Percentiles rank a stretch among this genome's conserved stretches.
These are phyloP conservation scores for Chernovozyma aurita DNA, from an alignment of 1,139 yeast species.

Conservation along the genomic window DNA sequence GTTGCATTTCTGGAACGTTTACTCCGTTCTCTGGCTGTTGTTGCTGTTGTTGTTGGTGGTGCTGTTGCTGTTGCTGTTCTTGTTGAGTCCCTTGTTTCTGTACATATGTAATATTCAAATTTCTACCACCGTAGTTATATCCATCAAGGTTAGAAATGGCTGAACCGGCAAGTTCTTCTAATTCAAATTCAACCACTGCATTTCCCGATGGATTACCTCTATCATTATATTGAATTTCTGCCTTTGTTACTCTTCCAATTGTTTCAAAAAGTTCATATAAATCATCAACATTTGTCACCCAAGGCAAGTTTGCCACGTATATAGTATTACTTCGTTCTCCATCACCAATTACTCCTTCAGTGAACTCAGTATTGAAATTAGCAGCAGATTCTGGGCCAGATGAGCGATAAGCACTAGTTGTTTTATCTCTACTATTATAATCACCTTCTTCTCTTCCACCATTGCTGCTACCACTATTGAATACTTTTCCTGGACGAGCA, in stretches of 20 bases:
- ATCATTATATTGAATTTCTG: conserved; percentile 68
- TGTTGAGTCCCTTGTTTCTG: too few species aligned
- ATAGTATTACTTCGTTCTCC: conserved; percentile 67
- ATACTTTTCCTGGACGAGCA: conserved; percentile 57
- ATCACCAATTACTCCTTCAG: conserved; percentile 56
- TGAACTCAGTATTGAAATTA: conserved; percentile 47
- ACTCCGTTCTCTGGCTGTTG: background rate
- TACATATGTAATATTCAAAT: conserved; percentile 63
- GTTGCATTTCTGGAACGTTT: background rate
- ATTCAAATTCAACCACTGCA: conserved; percentile 79
- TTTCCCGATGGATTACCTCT: conserved; percentile 74
- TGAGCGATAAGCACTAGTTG: conserved; percentile 6
- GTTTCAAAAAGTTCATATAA: conserved; percentile 83
- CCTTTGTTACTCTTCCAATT: conserved; percentile 69
- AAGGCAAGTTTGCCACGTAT: conserved; percentile 77
- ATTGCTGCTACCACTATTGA: conserved; percentile 6
- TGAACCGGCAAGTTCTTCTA: conserved; percentile 62
- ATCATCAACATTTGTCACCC: conserved; percentile 82
- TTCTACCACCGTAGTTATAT: conserved; percentile 83
- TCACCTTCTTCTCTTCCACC: conserved; percentile 12
- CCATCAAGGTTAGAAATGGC: conserved; percentile 73
- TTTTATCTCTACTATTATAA: conserved; percentile 11
- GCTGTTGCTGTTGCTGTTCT: too few species aligned
- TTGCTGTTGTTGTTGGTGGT: background rate
- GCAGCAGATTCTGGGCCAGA: conserved; percentile 6